Conservation (phyloP, 306 rosid species). For the Fragaria nilgerrensis region DNA sequence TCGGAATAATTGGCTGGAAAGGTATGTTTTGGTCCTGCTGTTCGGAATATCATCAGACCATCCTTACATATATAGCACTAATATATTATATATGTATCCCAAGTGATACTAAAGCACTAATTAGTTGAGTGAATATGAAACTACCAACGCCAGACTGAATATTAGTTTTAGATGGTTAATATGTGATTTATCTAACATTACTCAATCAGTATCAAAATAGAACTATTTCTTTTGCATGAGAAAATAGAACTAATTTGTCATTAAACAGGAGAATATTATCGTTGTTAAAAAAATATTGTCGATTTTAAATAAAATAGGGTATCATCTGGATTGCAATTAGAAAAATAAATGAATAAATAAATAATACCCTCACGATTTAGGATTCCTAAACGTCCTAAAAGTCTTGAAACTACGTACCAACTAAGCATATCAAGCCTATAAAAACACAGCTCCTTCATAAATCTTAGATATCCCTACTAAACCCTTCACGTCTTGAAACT, state of each 20-base stretch:
- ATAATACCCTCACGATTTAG: neutral
- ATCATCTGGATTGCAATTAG: neutral
- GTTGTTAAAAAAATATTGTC: neutral
- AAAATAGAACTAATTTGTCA: neutral
- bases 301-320: neutral
- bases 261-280: neutral
- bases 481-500: neutral
- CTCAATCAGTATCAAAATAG: neutral
- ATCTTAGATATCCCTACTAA: neutral
- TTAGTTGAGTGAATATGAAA: neutral
- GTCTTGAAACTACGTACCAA: too few relatives aligned
- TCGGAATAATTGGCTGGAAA: neutral
- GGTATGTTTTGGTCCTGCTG: neutral
- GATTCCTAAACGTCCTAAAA: neutral
- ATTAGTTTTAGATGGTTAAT: too few relatives aligned
- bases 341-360: neutral
- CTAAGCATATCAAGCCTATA: neutral
- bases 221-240: too few relatives aligned
- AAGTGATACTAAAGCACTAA: neutral
- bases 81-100: neutral
- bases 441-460: neutral
- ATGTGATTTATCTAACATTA: too few relatives aligned
- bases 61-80: neutral
- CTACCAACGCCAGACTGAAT: neutral
- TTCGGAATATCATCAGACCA: neutral